Evolutionary conservation across 2,329 filamentous ascomycete genomes (phyloP), one percentile per base, ranked within the genome.

Genomic region (Aspergillus sp.): DNA sequence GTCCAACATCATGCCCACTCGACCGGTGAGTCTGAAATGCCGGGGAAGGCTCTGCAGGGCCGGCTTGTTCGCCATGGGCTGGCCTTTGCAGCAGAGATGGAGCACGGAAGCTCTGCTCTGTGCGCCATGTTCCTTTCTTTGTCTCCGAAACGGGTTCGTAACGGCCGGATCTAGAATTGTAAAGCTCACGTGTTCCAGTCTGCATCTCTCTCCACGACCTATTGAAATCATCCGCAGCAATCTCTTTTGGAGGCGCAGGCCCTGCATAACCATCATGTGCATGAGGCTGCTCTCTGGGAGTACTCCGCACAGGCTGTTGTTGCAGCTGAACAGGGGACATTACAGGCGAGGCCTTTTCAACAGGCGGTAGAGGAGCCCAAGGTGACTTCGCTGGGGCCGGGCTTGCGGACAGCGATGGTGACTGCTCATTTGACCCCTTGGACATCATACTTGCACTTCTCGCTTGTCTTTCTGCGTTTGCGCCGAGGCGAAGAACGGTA

Each of bases 181-280:
- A 97, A 0, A 97, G 78, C 69, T 97, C 92, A 51, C 89, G 81
- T 56, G 83, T 85, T 51, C 82, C 78, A 0, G 77, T 67, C 33
- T 80, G 78, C 4, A 85, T 82, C 56, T 96, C 90, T 63, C 88
- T 82, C 86, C 89, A 95, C 32, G 87, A 84, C 56, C 94, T 83
- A 68, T 87, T 95, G 65, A 96, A 97, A 60, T 96, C 93, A 69
- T 97, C 94, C 0, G 92, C 89, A 5, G 91, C 90, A 57, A 96
- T 95, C 67, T 97, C 92, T 65, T 90, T 90, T 0, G 87, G 81
- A 20, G 78, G 76, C 13, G 69, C 62, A 17, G 78, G 77, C 16
- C 78, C 79, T 47, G 78, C 78, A 16, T 76, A 75, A 49, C 75
- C 75, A 55, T 86, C 85, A 52, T 79, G 77, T 5, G 77, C 75